Percentiles rank a stretch among this genome's conserved stretches.
Evolutionary conservation across 257 asterid species (phyloP).

Genomic region (Nicotiana otophora): DNA sequence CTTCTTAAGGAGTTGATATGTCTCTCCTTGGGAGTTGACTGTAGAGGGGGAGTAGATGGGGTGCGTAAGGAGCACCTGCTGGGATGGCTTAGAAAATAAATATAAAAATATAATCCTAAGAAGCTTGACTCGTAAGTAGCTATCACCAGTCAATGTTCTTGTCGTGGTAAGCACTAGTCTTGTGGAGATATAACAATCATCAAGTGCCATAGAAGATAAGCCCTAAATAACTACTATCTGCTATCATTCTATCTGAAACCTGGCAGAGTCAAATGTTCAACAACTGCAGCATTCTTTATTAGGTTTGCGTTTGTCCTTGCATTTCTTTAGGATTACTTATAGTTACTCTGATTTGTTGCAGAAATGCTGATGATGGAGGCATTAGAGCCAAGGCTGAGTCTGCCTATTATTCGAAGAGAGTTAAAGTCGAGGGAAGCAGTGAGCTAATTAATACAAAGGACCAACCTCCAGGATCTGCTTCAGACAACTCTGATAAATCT

Average conservation of each 20-base stretch:
- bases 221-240: background rate
- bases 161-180: background rate
- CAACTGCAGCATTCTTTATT: background rate
- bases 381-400: constrained; percentile 36
- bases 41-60: too few relatives aligned
- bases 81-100: too few relatives aligned
- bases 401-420: constrained; percentile 43
- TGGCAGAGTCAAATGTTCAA: background rate
- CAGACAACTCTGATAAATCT: constrained; percentile 26
- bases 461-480: constrained; percentile 29
- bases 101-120: background rate
- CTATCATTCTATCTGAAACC: background rate
- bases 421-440: constrained; percentile 41
- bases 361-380: constrained; percentile 46
- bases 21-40: too few relatives aligned
- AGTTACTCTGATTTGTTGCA: constrained; percentile 17
- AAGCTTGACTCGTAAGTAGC: background rate
- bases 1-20: too few relatives aligned
- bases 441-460: constrained; percentile 26
- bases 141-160: background rate
- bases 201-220: background rate
- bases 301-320: background rate
- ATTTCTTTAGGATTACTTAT: constrained; percentile 9
- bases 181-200: background rate
- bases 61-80: too few relatives aligned